These are phyloP conservation scores for Rosa persica DNA, from an alignment of 306 rosid species.

Conservation along the genomic window DNA sequence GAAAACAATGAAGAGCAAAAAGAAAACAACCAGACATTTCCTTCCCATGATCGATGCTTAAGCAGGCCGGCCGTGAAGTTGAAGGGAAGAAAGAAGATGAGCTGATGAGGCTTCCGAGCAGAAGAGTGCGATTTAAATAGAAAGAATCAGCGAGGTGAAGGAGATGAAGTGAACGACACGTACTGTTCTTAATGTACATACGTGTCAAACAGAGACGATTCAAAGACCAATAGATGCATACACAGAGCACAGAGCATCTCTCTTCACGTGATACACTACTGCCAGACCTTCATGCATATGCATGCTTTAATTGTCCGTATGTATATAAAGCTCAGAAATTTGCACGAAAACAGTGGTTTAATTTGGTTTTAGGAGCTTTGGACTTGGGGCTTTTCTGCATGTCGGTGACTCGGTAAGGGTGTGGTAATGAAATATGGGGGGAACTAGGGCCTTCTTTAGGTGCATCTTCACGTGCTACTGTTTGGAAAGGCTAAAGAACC, in stretches of 20 bases:
- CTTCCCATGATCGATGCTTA: neutral
- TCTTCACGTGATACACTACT: neutral
- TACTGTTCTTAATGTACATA: neutral
- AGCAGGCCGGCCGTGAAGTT: neutral
- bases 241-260: neutral
- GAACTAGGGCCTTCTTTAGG: too few species aligned
- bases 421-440: too few species aligned
- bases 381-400: too few species aligned
- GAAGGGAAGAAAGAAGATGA: neutral
- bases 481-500: too few species aligned
- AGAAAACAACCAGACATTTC: neutral
- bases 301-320: neutral
- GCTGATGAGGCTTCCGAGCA: neutral
- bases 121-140: neutral
- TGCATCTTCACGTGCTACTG: too few species aligned
- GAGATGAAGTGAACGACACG: neutral
- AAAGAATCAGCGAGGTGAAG: neutral
- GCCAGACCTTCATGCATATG: neutral
- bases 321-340: neutral
- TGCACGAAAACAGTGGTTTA: too few species aligned
- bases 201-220: neutral
- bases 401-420: too few species aligned
- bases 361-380: too few species aligned
- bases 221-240: neutral
- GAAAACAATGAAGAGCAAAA: neutral